Evolutionary conservation across 345 rosid genomes (phyloP), one percentile per base, ranked within the genome.

Genomic region (Hibiscus syriacus): DNA sequence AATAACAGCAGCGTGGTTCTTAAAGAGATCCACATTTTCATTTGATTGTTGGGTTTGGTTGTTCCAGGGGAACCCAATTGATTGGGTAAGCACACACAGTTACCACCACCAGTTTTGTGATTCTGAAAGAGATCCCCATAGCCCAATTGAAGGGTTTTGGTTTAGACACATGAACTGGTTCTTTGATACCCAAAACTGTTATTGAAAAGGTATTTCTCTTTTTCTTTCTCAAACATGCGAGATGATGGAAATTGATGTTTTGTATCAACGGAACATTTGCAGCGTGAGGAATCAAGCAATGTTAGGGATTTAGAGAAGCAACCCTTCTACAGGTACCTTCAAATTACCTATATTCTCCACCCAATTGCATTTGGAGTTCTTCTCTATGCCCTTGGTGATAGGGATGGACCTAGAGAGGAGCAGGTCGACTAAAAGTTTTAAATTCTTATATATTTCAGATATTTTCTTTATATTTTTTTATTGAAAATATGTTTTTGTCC

Each of bases 81-180:
- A 84, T 72, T 92, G 98, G 97, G 97, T 88, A 55, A 90, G 98
- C 83, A 87, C 90, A 16, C 98, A 93, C 71, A 88, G 98, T 77
- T 85, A 85, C 66, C 97, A 93, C 67, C 98, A 93, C 75, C 87
- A 87, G 77, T 87, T 80, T 52, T 82, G 90, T 74, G 97, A 91
- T 83, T 87, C 97, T 12, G 93, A 90, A 13, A 85, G 83, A 76
- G 98, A 92, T 54, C 98, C 97, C 26, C 98, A 90, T 75, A 90
- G 97, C 73, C 98, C 98, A 49, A 75, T 74, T 76, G 88, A 84
- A 63, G 98, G 98, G 45, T 93, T 93, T 77, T 90, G 96, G 98
- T 87, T 85, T 30, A 90, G 97, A 70, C 97, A 92, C 43, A 80
- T 88, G 76, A 86, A 68, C 72, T 90, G 98, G 97, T 74, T 93